These are phyloP conservation scores for Suillus paluster DNA, from an alignment of 768 basidiomycete genomes.

Conservation along the genomic window DNA sequence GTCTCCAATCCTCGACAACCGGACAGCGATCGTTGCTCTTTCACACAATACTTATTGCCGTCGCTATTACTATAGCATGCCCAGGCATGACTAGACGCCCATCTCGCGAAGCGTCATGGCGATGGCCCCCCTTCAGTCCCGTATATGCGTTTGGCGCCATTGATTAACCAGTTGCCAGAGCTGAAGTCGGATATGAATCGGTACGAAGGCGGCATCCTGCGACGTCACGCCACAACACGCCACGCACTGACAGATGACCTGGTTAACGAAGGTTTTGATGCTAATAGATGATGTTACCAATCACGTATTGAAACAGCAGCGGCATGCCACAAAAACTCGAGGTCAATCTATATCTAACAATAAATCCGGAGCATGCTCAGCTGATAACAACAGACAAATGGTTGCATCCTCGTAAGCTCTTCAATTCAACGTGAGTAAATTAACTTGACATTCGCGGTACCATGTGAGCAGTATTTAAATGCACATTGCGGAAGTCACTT, in stretches of 20 bases:
- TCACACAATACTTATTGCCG: not conserved
- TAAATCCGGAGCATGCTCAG: conserved; percentile 4
- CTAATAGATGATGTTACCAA: not conserved
- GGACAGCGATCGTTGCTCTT: not conserved
- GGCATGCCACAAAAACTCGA: not conserved
- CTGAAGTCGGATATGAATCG: not conserved
- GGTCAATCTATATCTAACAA: not conserved
- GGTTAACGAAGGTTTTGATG: not conserved
- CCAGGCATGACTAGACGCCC: not conserved
- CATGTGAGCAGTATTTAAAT: conserved; percentile 1
- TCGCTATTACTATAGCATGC: not conserved
- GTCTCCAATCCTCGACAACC: not conserved
- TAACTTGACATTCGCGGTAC: not conserved
- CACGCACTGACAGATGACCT: not conserved
- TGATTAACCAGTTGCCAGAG: not conserved
- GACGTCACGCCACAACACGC: not conserved
- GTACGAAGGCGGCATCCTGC: not conserved
- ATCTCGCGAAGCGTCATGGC: not conserved
- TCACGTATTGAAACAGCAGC: not conserved
- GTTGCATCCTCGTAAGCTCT: not conserved
- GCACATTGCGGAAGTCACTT: not conserved
- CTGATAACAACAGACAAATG: not conserved
- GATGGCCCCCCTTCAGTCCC: not conserved
- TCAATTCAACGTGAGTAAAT: conserved; percentile 8
- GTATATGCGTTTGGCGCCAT: not conserved